Evolutionary conservation across 2,329 filamentous ascomycete species (phyloP), one percentile per base, ranked within the genome.

Genomic region (Leptosphaerulina australis): DNA sequence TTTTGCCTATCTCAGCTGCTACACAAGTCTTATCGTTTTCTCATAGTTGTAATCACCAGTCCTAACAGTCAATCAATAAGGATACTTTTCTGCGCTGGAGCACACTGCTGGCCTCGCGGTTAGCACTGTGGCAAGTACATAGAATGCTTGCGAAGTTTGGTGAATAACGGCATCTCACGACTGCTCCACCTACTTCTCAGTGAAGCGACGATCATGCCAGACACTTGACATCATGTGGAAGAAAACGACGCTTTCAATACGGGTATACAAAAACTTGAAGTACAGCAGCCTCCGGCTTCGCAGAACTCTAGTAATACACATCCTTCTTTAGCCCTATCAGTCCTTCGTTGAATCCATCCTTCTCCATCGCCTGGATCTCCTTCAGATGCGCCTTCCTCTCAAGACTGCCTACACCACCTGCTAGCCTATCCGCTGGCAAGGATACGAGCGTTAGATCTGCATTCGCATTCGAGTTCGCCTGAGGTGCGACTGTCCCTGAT

Each of bases 221-320:
- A n/a, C n/a, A n/a, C n/a, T n/a, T n/a, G n/a, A n/a, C n/a, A n/a
- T n/a, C n/a, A 85, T 21, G 91, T 91, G 21, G 88, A 92, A 15
- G 62, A 62, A 37, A 73, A 72, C 56, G 70, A 73, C 37, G 71
- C 74, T 56, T 59, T 73, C 53, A 71, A 68, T 51, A 55, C 15
- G 40, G 38, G 43, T 47, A 47, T 44, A 47, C 49, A 53, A 26
- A 38, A 53, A 53, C 34, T 39, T 33, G 39, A 53, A 44, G 37
- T 15, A 17, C 28, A 11, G n/a, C 17, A 5, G 24, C 25, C 6
- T 12, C 31, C 26, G 20, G 33, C 24, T 24, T 25, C 15, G 29
- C 17, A 25, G 2, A 9, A 25, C 7, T 29, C 36, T 55, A 68
- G 37, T 69, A 67, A 34, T 68, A 69, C 34, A 59, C 40, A 10